Percentiles rank a stretch among this genome's conserved stretches.
phyloP scores from a whole-genome alignment of 1,284 basidiomycete genomes.

The Volvariella volvacea region DNA sequence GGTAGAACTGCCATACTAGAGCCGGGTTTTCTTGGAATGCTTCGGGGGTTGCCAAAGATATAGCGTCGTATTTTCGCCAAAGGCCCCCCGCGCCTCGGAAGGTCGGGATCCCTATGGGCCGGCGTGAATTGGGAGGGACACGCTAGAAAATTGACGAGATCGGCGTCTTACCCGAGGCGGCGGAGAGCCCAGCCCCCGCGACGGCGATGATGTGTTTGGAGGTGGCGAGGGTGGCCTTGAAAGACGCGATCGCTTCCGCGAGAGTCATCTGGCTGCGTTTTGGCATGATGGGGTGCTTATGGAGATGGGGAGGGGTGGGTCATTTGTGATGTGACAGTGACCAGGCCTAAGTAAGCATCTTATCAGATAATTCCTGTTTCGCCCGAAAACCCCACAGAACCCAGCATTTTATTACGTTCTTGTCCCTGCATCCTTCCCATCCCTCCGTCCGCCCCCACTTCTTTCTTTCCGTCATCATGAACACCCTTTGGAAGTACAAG shows the following conservation, averaged over 20 bases:
- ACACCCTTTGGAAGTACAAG: slow-evolving; percentile 28
- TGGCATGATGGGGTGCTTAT: too few species aligned
- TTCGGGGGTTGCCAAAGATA: slow-evolving; percentile 48
- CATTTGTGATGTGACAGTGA: too few species aligned
- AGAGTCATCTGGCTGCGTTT: too few species aligned
- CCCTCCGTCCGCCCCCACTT: slow-evolving; percentile 10
- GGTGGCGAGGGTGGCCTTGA: slow-evolving; percentile 18
- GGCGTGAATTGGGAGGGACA: slow-evolving; percentile 7
- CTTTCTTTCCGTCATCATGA: slow-evolving; percentile 27
- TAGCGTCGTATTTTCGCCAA: slow-evolving; percentile 54
- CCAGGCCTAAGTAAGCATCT: slow-evolving; percentile 15
- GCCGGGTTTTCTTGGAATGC: slow-evolving; percentile 49
- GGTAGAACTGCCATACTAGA: slow-evolving; percentile 66
- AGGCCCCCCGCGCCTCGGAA: slow-evolving; percentile 57
- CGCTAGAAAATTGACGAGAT: neutral
- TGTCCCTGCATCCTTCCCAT: slow-evolving; percentile 8
- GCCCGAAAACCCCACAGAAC: slow-evolving; percentile 3
- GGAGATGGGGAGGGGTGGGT: too few species aligned
- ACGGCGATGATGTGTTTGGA: slow-evolving; percentile 49
- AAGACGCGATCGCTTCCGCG: slow-evolving; percentile 9
- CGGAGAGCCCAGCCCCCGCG: slow-evolving; percentile 59
- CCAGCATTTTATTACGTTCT: neutral
- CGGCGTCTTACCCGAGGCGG: slow-evolving; percentile 42
- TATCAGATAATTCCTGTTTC: slow-evolving; percentile 25
- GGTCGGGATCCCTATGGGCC: slow-evolving; percentile 49